Evolutionary conservation across 768 basidiomycete genomes (phyloP).

Genomic region (Boletus rubroflammeus): DNA sequence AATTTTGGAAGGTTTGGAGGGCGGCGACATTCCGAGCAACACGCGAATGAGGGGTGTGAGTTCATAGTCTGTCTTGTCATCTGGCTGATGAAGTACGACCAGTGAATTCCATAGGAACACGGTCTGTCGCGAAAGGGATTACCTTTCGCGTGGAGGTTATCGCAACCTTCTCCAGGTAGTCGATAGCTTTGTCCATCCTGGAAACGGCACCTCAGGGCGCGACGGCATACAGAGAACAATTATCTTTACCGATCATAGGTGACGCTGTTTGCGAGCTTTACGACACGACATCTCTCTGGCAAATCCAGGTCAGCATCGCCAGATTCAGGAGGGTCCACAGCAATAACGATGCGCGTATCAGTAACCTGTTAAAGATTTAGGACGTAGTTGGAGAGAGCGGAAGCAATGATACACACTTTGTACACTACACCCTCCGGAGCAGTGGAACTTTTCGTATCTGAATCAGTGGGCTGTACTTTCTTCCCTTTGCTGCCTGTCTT

Average conservation of each 20-base stretch:
- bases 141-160: constrained; percentile 27
- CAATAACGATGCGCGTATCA: constrained; percentile 77
- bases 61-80: constrained; percentile 42
- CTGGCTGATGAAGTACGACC: constrained; percentile 22
- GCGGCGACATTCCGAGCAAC: constrained; percentile 61
- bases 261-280: constrained; percentile 90
- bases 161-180: constrained; percentile 53
- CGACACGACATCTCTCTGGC: constrained; percentile 77
- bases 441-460: constrained; percentile 37
- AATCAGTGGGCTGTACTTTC: constrained; percentile 30
- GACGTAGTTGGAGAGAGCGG: neutral
- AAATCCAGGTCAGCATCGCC: constrained; percentile 66
- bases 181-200: constrained; percentile 86
- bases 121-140: neutral
- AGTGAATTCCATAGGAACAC: neutral
- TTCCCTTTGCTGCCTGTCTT: constrained; percentile 48
- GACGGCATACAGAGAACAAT: neutral
- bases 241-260: constrained; percentile 75
- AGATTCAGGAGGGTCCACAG: constrained; percentile 62
- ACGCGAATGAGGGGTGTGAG: constrained; percentile 58
- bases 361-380: constrained; percentile 51
- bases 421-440: constrained; percentile 81
- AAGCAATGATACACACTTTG: constrained; percentile 44
- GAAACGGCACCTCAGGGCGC: neutral
- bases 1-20: constrained; percentile 38